Base-by-base conservation (phyloP, 768 basidiomycete species). In the Termitomyces eurrhizus region DNA sequence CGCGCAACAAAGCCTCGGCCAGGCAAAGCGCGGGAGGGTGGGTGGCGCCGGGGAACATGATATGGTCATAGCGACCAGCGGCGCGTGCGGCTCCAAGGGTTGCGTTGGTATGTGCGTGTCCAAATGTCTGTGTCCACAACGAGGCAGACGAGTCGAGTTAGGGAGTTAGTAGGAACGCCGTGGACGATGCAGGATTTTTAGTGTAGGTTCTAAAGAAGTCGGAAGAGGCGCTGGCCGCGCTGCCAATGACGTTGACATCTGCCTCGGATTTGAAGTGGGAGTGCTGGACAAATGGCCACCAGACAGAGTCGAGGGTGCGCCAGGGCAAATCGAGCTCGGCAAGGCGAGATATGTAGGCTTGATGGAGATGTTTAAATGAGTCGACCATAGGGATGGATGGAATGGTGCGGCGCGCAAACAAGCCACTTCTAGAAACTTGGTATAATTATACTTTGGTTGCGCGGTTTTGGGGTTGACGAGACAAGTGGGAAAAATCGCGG, bases 231-330 rank as follows among this genome's bases (percentile, higher is more conserved):
- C n/a, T n/a, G n/a, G n/a, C n/a, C n/a, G n/a, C n/a, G n/a, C 93
- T 95, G 70, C 98, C 94, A 65, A 98, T 92, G 59, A 95, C 88
- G 52, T 87, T 92, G 35, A 98, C 88, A 65, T 95, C 88, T 45
- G 83, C 71, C 56, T 87, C 84, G 52, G 78, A 76, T 62, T 84
- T 81, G 50, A 93, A 78, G 18, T 86, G 77, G 0, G 84, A 84
- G 64, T 98, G 96, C 69, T 98, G 96, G 1, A 94, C 93, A 69
- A 98, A 98, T 0, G 96, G 96, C 93, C 95, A 98, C 96, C 96
- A 98, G 49, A 97, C 79, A 2, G 80, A 80, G 56, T 93, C 81
- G 48, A 91, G 76, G 0, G 94, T 88, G 41, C 95, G 83, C 11
- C 77, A 76, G 3, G 93, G 85, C 86, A 96, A 82, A 52, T 86